Base-by-base conservation (phyloP, 352 stramenopile species). In the Phytophthora pisi region DNA sequence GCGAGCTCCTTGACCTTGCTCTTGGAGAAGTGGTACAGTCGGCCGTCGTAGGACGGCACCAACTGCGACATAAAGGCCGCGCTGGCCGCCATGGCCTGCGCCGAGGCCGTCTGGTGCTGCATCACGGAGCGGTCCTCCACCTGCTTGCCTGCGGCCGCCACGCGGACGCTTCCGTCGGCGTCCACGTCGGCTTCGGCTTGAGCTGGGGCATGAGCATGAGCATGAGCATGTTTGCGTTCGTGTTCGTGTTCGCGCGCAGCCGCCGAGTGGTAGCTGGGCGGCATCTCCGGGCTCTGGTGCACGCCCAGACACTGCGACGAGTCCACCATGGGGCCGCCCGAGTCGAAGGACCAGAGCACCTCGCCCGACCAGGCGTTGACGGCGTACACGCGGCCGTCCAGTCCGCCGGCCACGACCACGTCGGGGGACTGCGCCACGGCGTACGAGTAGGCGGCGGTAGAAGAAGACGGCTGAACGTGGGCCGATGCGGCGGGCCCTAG, bases 321-420 rank as follows among this genome's bases (percentile, higher is more conserved):
- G 66, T 89, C 76, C 64, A 95, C 84, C 81, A 95, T 93, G 26
- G 87, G 81, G 64, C 87, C 85, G 46, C 87, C 87, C 24, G 87
- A 93, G 71, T 95, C 85, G 49, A 95, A 93, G 26, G 79, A 89
- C 84, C 86, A 93, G 45, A 93, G 70, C 38, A 91, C 72, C 24
- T 93, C 68, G 36, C 87, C 87, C 3, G 85, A 90, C 87, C 87
- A 95, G 59, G 87, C 87, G 53, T 93, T 75, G 50, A 95, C 67
- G 38, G 84, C 87, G 60, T 87, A 91, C 57, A 95, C 81, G 43
- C 83, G 81, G 7, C 87, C 87, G 64, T 93, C 86, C 20, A 93
- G 72, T 0, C 85, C 84, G 13, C 87, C 87, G n/a, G 82, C 81
- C 11, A 95, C 72, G 2, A 95, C 61, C 46, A 95, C 65, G 31